Conservation (phyloP, 345 rosid species). For the Gossypium mustelinum region DNA sequence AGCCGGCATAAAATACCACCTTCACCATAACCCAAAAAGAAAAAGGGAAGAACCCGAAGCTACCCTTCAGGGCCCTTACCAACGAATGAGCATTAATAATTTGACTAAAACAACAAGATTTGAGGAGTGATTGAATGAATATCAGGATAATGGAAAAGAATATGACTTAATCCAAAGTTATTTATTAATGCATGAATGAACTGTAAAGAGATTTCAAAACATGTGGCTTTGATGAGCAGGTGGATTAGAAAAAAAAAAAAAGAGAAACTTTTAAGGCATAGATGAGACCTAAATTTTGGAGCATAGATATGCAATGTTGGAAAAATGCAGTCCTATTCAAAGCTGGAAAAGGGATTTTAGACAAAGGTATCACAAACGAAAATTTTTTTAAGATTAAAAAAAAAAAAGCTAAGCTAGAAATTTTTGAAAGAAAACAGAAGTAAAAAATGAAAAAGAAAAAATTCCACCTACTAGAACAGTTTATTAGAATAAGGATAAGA, state of each 20-base stretch:
- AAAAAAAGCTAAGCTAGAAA: too few species aligned
- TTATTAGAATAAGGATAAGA: neutral
- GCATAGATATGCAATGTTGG: neutral
- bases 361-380: conserved; percentile 9
- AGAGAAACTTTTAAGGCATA: conserved; percentile 17
- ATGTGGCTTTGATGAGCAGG: neutral
- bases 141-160: neutral
- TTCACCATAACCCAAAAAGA: conserved; percentile 8
- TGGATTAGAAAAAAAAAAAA: conserved; percentile 10
- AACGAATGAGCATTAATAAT: conserved; percentile 22
- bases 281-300: conserved; percentile 38
- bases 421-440: neutral
- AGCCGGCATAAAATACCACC: conserved; percentile 19
- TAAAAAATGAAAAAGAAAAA: too few species aligned
- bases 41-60: neutral
- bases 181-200: conserved; percentile 13
- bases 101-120: conserved; percentile 37
- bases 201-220: conserved; percentile 12
- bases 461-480: neutral
- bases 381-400: neutral
- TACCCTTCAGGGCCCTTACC: conserved; percentile 29
- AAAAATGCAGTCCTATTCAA: conserved; percentile 27
- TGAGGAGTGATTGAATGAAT: conserved; percentile 17
- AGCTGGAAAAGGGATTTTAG: conserved; percentile 2
- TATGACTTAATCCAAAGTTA: conserved; percentile 6